A percentile compares a stretch with the other conserved stretches of the same genome.
These are phyloP conservation scores for Pestalotiopsis sp. DNA, from an alignment of 2,329 filamentous ascomycete species.

Conservation along the genomic window DNA sequence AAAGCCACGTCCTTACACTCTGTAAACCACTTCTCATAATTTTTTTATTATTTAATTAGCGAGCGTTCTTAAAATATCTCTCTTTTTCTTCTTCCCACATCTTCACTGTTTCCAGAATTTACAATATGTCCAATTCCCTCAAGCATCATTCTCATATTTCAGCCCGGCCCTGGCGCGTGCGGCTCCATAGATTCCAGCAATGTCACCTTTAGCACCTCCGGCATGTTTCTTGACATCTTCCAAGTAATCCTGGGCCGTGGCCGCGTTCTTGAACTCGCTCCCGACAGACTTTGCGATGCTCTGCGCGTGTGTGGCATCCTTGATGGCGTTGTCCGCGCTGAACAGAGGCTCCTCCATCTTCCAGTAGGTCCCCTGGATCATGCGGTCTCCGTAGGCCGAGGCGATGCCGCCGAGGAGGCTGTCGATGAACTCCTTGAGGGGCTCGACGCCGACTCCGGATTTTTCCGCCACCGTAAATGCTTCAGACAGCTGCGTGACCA, in stretches of 20 bases:
- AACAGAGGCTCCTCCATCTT: slow-evolving; percentile 79
- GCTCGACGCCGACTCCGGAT: slow-evolving; percentile 69
- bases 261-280: slow-evolving; percentile 62
- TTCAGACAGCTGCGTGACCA: slow-evolving; percentile 79
- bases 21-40: neutral
- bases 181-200: slow-evolving; percentile 81
- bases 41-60: neutral
- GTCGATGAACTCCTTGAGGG: slow-evolving; percentile 72
- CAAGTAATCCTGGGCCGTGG: slow-evolving; percentile 71
- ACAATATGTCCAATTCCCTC: slow-evolving; percentile 4
- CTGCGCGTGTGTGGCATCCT: slow-evolving; percentile 78
- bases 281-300: slow-evolving; percentile 65
- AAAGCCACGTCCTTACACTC: too few species aligned
- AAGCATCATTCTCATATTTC: slow-evolving; percentile 66
- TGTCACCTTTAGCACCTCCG: slow-evolving; percentile 71
- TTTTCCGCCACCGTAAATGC: slow-evolving; percentile 81
- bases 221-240: slow-evolving; percentile 66
- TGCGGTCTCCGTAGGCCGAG: slow-evolving; percentile 72
- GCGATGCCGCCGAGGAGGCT: slow-evolving; percentile 76
- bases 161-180: slow-evolving; percentile 74
- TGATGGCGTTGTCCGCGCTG: slow-evolving; percentile 77
- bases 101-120: neutral
- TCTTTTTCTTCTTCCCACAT: too few species aligned
- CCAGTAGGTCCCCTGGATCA: slow-evolving; percentile 77
- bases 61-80: neutral